Base-by-base conservation (phyloP, 495 filamentous ascomycete species). In the Thozetella sp. region DNA sequence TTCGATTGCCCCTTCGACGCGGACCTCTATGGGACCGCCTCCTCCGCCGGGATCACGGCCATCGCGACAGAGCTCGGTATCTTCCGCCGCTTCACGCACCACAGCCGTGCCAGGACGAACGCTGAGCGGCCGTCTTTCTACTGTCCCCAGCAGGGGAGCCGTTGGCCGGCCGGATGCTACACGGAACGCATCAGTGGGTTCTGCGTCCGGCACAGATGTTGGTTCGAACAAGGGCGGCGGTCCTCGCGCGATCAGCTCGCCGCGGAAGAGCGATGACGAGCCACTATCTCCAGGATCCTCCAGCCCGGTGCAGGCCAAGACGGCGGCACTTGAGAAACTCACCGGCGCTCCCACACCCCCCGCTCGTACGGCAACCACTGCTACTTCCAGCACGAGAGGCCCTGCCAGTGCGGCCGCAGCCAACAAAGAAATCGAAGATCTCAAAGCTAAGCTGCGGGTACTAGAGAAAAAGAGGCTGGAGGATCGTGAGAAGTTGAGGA, bases 401-500 rank as follows among this genome's bases (percentile, higher is more conserved):
- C 60, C 63, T 12, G 67, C 70, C 3, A 75, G 63, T 19, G 71
- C 72, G 22, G 76, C 77, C 34, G 79, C 82, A 1, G 66, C 84
- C 3, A 78, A 77, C 46, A 84, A 89, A 59, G 90, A 97, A 63
- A 77, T 90, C 26, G 91, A 94, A 57, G 90, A 93, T 55, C 75
- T 94, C 54, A 91, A 92, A 65, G 84, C 88, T 1, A 94, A 93
- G 66, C 74, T 95, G 1, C 86, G 86, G 34, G 76, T 94, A 10
- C 80, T 94, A 67, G 92, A 95, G 64, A 91, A 91, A 66, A 93
- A 95, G 68, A 77, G 92, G 53, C 67, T 83, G 22, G 93, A 97
- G 51, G 93, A 97, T 68, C 82, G 91, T n/a, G 96, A 98, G 58
- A 92, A 90, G 67, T 73, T 97, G 51, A 96, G 93, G 64, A 77